Evolutionary conservation across 495 filamentous ascomycete genomes (phyloP), one percentile per base, ranked within the genome.

Genomic region (Neurospora tetraspora): DNA sequence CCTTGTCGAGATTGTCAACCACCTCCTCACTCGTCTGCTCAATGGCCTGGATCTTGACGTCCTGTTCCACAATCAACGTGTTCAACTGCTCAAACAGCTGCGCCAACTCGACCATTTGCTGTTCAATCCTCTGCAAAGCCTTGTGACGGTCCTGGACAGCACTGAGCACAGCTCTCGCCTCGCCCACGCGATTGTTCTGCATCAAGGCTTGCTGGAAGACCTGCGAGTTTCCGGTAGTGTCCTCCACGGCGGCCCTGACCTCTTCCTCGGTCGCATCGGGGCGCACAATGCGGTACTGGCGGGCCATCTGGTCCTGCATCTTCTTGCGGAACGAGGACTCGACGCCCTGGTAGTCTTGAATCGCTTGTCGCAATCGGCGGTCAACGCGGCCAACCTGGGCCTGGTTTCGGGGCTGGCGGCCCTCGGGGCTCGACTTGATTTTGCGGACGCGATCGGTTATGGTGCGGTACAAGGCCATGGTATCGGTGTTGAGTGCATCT

Each of bases 71-170:
- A 65, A 98, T 88, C 68, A 96, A 83, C 70, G 89, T 88, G 68
- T 95, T 91, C 80, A 77, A 73, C 75, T 77, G 71, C 69, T 75
- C 71, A 97, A 96, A 94, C 43, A 98, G 83, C 75, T 93, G 87
- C 36, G 90, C 88, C 34, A 99, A 86, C 80, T 98, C 93, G 37
- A 91, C 89, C 84, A 99, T 90, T 79, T 93, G 90, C 76, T 88
- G 84, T 85, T 97, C 93, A 76, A 99, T 97, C 83, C 94, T 92
- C 79, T 93, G 90, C 79, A 99, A 93, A 18, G 92, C 94, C 65
- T 90, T 89, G 82, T 97, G 95, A 74, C 96, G 92, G 76, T 91
- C 89, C 80, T 92, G 83, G 69, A 96, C 93, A 47, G 91, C 91
- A 72, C 88, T 87, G 71, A 94, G 86, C 69, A 91, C 91, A 61